These are phyloP conservation scores for Saposhnikovia divaricata DNA, from an alignment of 129 eudicot genomes.

Conservation along the genomic window DNA sequence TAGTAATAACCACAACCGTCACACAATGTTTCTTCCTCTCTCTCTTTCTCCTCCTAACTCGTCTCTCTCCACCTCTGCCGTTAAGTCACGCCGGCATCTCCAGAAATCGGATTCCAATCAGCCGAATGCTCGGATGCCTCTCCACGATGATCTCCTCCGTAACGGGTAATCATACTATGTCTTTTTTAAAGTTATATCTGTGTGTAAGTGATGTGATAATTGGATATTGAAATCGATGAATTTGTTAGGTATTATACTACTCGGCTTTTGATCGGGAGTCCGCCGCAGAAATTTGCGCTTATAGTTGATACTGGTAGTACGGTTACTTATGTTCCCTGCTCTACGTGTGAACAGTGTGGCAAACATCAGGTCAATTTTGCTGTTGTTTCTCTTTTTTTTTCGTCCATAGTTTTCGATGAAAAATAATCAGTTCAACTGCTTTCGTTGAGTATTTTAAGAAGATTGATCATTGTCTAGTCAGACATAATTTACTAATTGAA, in stretches of 20 bases:
- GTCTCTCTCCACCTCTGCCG: conserved; percentile 19
- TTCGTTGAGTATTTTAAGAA: no score
- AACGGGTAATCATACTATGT: conserved; percentile 45
- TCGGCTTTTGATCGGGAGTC: conserved; percentile 75
- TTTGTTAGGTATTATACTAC: conserved; percentile 82
- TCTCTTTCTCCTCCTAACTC: conserved; percentile 31
- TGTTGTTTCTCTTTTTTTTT: not conserved
- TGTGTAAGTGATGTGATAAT: no score
- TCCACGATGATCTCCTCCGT: conserved; percentile 85
- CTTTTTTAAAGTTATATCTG: no score
- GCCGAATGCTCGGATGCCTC: conserved; percentile 77
- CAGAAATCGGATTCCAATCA: conserved; percentile 25
- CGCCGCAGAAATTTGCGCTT: conserved; percentile 79
- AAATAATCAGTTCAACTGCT: not conserved
- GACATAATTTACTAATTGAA: not conserved
- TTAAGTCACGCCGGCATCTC: conserved; percentile 46
- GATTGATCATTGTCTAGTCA: not conserved
- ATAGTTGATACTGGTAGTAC: conserved; percentile 95
- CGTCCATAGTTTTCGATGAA: no score
- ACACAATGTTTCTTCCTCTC: conserved; percentile 58
- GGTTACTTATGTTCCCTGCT: conserved; percentile 92
- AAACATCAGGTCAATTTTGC: conserved; percentile 63
- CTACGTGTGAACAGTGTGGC: conserved; percentile 94
- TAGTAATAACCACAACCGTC: conserved; percentile 23
- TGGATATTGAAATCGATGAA: not conserved